Evolutionary conservation across 2,329 filamentous ascomycete genomes (phyloP).

Genomic region (Penicillium sp.): DNA sequence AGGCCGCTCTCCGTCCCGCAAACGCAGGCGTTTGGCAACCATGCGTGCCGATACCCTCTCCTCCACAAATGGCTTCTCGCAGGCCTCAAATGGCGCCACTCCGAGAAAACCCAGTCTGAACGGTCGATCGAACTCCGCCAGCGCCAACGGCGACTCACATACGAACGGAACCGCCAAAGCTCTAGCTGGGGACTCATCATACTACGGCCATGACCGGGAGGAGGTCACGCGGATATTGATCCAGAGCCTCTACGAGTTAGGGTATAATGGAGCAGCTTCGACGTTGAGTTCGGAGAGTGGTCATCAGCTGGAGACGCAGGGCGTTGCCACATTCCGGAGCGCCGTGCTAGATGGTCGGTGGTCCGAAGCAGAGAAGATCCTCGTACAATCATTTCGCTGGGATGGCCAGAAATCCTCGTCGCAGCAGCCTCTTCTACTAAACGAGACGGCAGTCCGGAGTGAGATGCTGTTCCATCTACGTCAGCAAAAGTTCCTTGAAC

Average conservation of each 20-base stretch:
- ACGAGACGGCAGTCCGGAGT: conserved; percentile 73
- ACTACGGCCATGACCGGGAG: conserved; percentile 86
- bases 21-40: conserved; percentile 63
- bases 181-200: conserved; percentile 50
- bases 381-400: conserved; percentile 60
- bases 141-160: neutral
- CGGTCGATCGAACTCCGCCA: conserved; percentile 50
- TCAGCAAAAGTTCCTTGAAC: conserved; percentile 92
- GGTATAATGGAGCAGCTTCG: conserved; percentile 77
- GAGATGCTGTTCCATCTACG: conserved; percentile 86
- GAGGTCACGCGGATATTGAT: conserved; percentile 92
- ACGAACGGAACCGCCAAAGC: conserved; percentile 35
- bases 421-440: conserved; percentile 69
- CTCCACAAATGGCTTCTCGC: conserved; percentile 60
- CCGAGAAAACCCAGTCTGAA: conserved; percentile 60
- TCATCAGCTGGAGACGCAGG: conserved; percentile 81
- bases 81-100: conserved; percentile 61
- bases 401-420: conserved; percentile 33
- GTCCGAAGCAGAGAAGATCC: conserved; percentile 79
- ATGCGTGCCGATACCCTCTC: conserved; percentile 67
- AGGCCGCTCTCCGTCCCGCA: conserved; percentile 48
- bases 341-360: conserved; percentile 82
- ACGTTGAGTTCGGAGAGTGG: conserved; percentile 81
- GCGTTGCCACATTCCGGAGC: conserved; percentile 81
- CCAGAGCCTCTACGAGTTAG: conserved; percentile 86